A percentile compares a stretch with the other conserved stretches of the same genome.
Evolutionary conservation across 768 basidiomycete species (phyloP).

Genomic region (Panaeolus papilionaceus): DNA sequence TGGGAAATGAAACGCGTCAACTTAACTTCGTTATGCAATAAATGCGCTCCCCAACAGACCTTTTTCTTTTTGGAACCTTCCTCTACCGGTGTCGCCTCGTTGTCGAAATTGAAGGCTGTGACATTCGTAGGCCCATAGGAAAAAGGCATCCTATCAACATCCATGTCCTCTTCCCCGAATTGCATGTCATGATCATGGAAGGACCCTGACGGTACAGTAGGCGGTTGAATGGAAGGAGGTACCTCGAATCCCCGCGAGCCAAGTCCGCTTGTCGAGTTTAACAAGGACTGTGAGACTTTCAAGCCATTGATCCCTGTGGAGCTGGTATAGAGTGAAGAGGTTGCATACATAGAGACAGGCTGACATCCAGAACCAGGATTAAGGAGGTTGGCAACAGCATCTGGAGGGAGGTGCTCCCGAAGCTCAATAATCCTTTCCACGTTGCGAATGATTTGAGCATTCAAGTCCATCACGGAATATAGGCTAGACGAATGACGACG

Average conservation of each 20-base stretch:
- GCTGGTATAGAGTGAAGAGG: constrained; percentile 34
- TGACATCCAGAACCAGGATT: constrained; percentile 27
- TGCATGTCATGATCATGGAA: constrained; percentile 17
- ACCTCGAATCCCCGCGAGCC: background rate
- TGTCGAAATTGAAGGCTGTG: background rate
- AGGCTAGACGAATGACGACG: constrained; percentile 48
- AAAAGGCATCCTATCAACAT: constrained; percentile 15
- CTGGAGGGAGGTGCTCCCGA: constrained; percentile 36
- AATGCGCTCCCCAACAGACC: constrained; percentile 39
- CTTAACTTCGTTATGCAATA: constrained; percentile 1
- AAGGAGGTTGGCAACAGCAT: constrained; percentile 30
- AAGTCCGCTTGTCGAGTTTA: background rate
- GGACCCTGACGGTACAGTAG: constrained; percentile 9
- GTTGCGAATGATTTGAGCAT: constrained; percentile 85
- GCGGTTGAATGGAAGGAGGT: background rate
- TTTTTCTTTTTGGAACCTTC: constrained; percentile 69
- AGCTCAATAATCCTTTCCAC: constrained; percentile 62
- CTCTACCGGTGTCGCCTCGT: constrained; percentile 45
- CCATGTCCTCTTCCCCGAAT: constrained; percentile 20
- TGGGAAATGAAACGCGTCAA: constrained; percentile 23
- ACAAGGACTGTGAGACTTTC: background rate
- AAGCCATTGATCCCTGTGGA: constrained; percentile 12
- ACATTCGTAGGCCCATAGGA: background rate
- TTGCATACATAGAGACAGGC: constrained; percentile 41
- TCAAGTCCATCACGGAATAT: constrained; percentile 80